Conservation (phyloP, 306 rosid genomes). For the Castanea mollissima region DNA sequence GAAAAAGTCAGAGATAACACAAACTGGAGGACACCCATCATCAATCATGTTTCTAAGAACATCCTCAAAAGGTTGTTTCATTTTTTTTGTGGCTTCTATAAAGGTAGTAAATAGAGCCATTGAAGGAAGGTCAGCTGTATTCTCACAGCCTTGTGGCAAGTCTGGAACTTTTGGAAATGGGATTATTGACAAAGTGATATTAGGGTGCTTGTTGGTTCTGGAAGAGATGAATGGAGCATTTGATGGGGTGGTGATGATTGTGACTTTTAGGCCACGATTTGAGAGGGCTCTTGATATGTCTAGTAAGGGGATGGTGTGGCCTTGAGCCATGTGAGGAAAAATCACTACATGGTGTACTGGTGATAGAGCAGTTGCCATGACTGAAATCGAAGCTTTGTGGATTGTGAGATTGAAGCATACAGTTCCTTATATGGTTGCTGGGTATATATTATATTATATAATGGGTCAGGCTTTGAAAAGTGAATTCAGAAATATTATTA, state of each 20-base stretch:
- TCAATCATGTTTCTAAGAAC: slow-evolving; percentile 18
- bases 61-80: slow-evolving; percentile 10
- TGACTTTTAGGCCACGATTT: slow-evolving; percentile 8
- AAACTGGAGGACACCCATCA: background rate
- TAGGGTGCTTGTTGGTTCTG: background rate
- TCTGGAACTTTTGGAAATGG: slow-evolving; percentile 19
- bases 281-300: slow-evolving; percentile 25
- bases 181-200: slow-evolving; percentile 9
- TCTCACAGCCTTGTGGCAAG: slow-evolving; percentile 28
- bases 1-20: slow-evolving; percentile 33
- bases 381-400: background rate
- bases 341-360: slow-evolving; percentile 15
- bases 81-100: slow-evolving; percentile 9
- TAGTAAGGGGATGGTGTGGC: slow-evolving; percentile 34
- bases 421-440: too few relatives aligned
- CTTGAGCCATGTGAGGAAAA: slow-evolving; percentile 36
- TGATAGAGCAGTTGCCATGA: background rate
- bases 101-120: slow-evolving; percentile 4
- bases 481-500: too few relatives aligned
- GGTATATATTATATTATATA: too few relatives aligned
- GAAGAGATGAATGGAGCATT: slow-evolving; percentile 19
- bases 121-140: slow-evolving; percentile 24
- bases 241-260: slow-evolving; percentile 25
- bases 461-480: too few relatives aligned
- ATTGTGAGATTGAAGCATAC: too few relatives aligned